Evolutionary conservation across 1,284 basidiomycete species (phyloP).

Genomic region (Tetrapyrgos nigripes): DNA sequence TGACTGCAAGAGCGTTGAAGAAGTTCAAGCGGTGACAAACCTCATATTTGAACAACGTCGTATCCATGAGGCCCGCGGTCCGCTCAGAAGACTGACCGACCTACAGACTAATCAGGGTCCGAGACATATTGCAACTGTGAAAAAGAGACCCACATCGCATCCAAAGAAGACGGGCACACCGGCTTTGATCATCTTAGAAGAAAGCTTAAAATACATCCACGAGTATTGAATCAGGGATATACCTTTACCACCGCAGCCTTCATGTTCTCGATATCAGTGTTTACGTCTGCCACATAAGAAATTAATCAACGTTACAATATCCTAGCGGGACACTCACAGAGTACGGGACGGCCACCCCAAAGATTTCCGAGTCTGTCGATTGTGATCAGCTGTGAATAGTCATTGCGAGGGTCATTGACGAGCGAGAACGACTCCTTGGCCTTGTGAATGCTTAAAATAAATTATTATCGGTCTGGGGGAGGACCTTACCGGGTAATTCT

Average conservation of each 20-base stretch:
- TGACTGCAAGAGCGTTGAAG: slow-evolving; percentile 5
- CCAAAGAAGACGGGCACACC: slow-evolving; percentile 95
- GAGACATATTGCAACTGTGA: background rate
- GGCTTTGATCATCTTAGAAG: slow-evolving; percentile 75
- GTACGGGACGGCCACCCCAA: slow-evolving; percentile 84
- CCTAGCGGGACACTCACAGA: slow-evolving; percentile 59
- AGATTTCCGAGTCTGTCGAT: slow-evolving; percentile 94
- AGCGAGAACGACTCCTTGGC: slow-evolving; percentile 85
- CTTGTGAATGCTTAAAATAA: slow-evolving; percentile 32
- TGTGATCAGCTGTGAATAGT: slow-evolving; percentile 86
- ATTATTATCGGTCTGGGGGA: slow-evolving; percentile 1
- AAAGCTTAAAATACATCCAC: background rate
- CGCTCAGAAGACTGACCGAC: slow-evolving; percentile 76
- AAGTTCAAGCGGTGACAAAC: slow-evolving; percentile 38
- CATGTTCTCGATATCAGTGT: slow-evolving; percentile 83
- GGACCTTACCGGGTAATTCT: slow-evolving; percentile 59
- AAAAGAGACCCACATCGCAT: slow-evolving; percentile 71
- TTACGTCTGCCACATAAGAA: slow-evolving; percentile 82
- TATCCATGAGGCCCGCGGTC: slow-evolving; percentile 85
- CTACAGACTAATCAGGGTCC: background rate
- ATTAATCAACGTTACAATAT: slow-evolving; percentile 2
- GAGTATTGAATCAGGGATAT: slow-evolving; percentile 5
- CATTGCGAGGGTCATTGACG: slow-evolving; percentile 94
- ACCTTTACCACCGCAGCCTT: slow-evolving; percentile 83
- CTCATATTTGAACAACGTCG: slow-evolving; percentile 83